Conservation (phyloP, 805 yeast species). For the Ogataea pilisensis region DNA sequence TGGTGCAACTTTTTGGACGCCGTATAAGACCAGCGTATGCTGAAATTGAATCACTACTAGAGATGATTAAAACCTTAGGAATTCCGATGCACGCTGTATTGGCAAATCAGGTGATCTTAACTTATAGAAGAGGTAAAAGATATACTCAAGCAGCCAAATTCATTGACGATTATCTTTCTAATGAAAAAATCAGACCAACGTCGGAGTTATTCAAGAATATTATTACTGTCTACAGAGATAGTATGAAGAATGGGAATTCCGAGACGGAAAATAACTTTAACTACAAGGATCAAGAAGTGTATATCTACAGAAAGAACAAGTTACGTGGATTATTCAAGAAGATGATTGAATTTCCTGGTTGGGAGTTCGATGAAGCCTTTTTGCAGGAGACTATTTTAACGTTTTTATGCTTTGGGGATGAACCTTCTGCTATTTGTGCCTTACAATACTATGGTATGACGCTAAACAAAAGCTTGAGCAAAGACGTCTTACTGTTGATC, state of each 20-base stretch:
- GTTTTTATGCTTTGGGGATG: conserved; percentile 26
- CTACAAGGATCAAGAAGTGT: conserved; percentile 3
- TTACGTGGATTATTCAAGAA: conserved; percentile 14
- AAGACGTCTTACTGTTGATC: conserved; percentile 14
- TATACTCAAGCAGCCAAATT: conserved; percentile 30
- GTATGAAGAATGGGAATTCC: conserved; percentile 9
- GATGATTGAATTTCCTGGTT: conserved; percentile 13
- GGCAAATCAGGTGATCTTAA: conserved; percentile 35
- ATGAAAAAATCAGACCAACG: conserved; percentile 11
- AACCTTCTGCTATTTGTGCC: conserved; percentile 21
- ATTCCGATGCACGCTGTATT: conserved; percentile 33
- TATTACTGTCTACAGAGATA: conserved; percentile 15
- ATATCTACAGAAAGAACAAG: conserved; percentile 9
- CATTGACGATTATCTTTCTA: conserved; percentile 26
- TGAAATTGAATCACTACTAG: conserved; percentile 29
- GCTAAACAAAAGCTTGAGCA: conserved; percentile 8
- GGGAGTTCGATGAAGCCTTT: conserved; percentile 17
- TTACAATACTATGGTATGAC: conserved; percentile 24
- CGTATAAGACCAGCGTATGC: conserved; percentile 23
- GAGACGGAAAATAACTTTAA: conserved; percentile 1
- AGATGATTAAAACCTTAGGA: conserved; percentile 27
- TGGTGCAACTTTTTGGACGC: conserved; percentile 33
- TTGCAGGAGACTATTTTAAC: conserved; percentile 16
- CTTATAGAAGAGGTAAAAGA: conserved; percentile 27
- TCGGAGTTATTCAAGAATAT: conserved; percentile 16